Evolutionary conservation across 225 moss, liverwort and hornwort species (phyloP).

Genomic region (Physcomitrium patens): DNA sequence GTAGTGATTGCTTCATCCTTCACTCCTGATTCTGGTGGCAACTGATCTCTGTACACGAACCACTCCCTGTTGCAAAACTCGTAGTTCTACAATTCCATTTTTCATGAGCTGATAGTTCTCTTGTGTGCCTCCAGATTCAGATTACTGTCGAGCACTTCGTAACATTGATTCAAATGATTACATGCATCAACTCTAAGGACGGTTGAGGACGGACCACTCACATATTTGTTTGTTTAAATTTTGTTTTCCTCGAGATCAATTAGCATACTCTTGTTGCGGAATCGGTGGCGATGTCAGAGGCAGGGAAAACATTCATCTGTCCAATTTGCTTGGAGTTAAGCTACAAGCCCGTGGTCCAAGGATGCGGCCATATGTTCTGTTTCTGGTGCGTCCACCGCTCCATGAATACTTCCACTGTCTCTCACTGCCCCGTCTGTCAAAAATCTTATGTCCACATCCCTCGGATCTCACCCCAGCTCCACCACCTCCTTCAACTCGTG

Average conservation of each 20-base stretch:
- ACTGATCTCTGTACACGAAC: no score
- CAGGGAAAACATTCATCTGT: slow-evolving; percentile 80
- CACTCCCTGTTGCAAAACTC: no score
- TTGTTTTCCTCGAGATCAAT: not conserved
- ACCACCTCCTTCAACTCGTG: slow-evolving; percentile 68
- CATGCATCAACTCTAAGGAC: slow-evolving; percentile 19
- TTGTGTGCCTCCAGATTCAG: slow-evolving; percentile 31
- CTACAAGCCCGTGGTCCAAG: slow-evolving; percentile 96
- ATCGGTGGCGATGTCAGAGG: slow-evolving; percentile 53
- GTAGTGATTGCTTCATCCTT: no score
- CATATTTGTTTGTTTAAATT: slow-evolving; percentile 10
- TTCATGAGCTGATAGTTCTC: not conserved
- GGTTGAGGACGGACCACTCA: slow-evolving; percentile 26
- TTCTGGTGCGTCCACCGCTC: slow-evolving; percentile 92
- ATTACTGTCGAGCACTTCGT: not conserved
- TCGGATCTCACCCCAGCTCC: slow-evolving; percentile 82
- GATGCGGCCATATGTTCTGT: slow-evolving; percentile 95
- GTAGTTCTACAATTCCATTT: no score
- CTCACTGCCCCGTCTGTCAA: slow-evolving; percentile 90
- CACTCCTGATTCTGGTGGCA: no score
- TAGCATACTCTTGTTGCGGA: not conserved
- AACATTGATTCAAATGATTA: slow-evolving; percentile 27
- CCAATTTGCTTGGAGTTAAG: slow-evolving; percentile 87
- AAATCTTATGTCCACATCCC: slow-evolving; percentile 88
- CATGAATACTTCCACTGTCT: slow-evolving; percentile 79